phyloP scores from a whole-genome alignment of 345 rosid species.

The Reutealis trisperma region DNA sequence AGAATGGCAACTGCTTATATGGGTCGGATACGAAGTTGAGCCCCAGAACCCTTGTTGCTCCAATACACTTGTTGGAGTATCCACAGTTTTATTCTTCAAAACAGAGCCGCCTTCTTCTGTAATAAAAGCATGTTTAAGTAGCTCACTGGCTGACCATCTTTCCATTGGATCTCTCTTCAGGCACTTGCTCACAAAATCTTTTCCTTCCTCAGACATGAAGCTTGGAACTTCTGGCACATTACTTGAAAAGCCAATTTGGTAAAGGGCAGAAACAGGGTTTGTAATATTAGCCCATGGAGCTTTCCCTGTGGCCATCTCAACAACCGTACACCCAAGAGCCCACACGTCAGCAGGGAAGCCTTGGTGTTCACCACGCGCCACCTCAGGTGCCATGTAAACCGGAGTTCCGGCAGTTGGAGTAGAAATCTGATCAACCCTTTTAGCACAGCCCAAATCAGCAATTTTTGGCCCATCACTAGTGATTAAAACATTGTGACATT shows the following conservation, averaged over 20 bases:
- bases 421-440: constrained; percentile 20
- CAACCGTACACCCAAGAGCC: constrained; percentile 61
- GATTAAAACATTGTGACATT: constrained; percentile 53
- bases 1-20: constrained; percentile 2
- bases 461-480: constrained; percentile 41
- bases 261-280: constrained; percentile 49
- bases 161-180: constrained; percentile 44
- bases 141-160: constrained; percentile 53
- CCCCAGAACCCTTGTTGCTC: constrained; percentile 32
- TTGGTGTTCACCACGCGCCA: constrained; percentile 58
- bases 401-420: constrained; percentile 49
- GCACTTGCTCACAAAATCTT: constrained; percentile 57
- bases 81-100: no score
- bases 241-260: constrained; percentile 47
- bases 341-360: constrained; percentile 57
- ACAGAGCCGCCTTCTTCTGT: background rate
- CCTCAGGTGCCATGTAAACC: constrained; percentile 69
- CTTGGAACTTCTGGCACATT: constrained; percentile 47
- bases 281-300: constrained; percentile 40
- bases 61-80: constrained; percentile 44
- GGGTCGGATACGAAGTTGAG: constrained; percentile 18
- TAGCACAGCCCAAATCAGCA: constrained; percentile 70
- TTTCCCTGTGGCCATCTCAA: constrained; percentile 60
- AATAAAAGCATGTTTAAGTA: constrained; percentile 48
- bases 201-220: constrained; percentile 38